phyloP scores from a whole-genome alignment of 495 filamentous ascomycete genomes.

The Gamarada debralockiae region DNA sequence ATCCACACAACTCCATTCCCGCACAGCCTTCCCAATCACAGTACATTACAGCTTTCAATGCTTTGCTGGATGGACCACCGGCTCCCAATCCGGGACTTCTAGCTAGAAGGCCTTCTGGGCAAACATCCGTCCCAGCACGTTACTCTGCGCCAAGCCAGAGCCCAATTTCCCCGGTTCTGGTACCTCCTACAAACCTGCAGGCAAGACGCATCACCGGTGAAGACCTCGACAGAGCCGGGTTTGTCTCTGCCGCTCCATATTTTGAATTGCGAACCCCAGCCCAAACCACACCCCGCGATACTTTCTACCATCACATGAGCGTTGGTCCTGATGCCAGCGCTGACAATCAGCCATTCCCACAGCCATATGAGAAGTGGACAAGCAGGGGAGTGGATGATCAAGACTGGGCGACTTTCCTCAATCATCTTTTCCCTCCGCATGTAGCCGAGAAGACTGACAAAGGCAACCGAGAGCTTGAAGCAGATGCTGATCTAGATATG shows the following conservation, averaged over 20 bases:
- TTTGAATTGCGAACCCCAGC: conserved; percentile 1
- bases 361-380: conserved; percentile 1
- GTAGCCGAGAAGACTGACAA: background rate
- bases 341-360: conserved; percentile 3
- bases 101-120: no score
- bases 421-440: conserved; percentile 4
- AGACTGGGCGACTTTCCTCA: conserved; percentile 7
- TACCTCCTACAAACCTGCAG: no score
- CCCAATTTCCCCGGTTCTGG: no score
- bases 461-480: background rate
- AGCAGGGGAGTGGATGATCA: conserved; percentile 1
- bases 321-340: background rate
- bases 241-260: conserved; percentile 7
- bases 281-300: background rate
- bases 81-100: no score
- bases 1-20: no score
- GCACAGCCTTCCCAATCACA: no score
- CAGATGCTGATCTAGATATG: background rate
- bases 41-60: no score
- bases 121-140: no score
- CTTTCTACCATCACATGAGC: conserved; percentile 1
- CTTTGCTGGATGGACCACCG: no score
- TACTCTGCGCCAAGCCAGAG: no score
- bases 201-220: no score
- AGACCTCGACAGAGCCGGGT: conserved; percentile 1